Evolutionary conservation across 1,139 yeast species (phyloP), one percentile per base, ranked within the genome.

Genomic region (Saccharomyces hybrid): DNA sequence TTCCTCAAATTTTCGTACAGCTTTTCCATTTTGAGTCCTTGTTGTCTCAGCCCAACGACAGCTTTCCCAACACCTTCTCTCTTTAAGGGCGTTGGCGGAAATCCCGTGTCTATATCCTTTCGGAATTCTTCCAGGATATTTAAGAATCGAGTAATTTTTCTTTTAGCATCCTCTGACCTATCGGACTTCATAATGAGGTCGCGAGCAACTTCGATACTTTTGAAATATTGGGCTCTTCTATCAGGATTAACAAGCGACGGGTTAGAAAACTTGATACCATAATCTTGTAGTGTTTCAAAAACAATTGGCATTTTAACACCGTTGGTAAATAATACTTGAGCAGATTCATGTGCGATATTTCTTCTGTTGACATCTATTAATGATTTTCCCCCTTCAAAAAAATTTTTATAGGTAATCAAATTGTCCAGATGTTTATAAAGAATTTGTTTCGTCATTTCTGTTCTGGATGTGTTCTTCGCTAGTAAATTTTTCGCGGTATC

Each of bases 251-350:
- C 29, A 6, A 65, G 56, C 1, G 49, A 48, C 2, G 51, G 42
- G 29, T 60, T 55, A 8, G 56, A 51, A 50, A 52, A 64, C 24
- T 54, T 54, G 6, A 65, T 55, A 34, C 69, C 69, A 55, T 59
- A 62, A 54, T 65, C 67, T 51, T 65, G 66, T 21, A 65, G 47
- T 4, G 60, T 55, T 46, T 64, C 66, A 52, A 57, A 63, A 1
- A 65, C 67, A 11, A 59, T 34, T 3, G 71, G 71, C 70, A 67
- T 67, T 51, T 67, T 67, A 1, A 67, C 68, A 31, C 70, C 70
- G 53, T 66, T 64, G 4, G 55, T 51, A 44, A 60, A 64, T 16
- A 65, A 55, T 19, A 59, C 50, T 52, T 64, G 63, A 6, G 63
- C 62, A 27, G 66, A 57, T 47, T 66, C 64, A 8, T 9, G 44